These are phyloP conservation scores for Micromonas pusilla DNA, from an alignment of 139 green algal species.

Conservation along the genomic window DNA sequence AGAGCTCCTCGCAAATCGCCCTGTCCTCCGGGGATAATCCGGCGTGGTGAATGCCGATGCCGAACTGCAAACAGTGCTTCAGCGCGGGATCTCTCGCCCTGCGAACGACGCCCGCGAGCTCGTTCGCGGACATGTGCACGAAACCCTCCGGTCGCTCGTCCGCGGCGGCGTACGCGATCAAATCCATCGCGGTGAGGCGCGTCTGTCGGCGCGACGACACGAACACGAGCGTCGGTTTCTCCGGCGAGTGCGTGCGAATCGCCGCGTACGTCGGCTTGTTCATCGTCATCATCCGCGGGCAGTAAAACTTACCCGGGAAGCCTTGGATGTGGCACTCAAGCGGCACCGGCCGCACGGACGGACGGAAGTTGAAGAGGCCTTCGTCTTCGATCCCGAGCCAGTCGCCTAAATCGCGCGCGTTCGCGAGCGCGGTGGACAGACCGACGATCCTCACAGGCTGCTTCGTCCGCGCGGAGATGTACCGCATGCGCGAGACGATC, in stretches of 20 bases:
- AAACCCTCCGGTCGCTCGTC: constrained; percentile 76
- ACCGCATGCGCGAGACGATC: constrained; percentile 43
- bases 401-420: constrained; percentile 85
- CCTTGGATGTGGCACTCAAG: constrained; percentile 93
- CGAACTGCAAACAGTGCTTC: constrained; percentile 83
- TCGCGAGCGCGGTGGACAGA: constrained; percentile 89
- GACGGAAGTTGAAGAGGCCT: constrained; percentile 97
- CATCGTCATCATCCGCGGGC: constrained; percentile 93
- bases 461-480: constrained; percentile 58
- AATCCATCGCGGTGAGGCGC: constrained; percentile 87
- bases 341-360: constrained; percentile 83
- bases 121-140: constrained; percentile 61
- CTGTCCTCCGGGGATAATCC: constrained; percentile 78
- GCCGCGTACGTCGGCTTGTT: constrained; percentile 95
- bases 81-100: constrained; percentile 36
- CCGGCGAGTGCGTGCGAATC: constrained; percentile 83
- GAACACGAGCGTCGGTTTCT: constrained; percentile 90
- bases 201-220: constrained; percentile 86
- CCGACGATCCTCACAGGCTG: constrained; percentile 80
- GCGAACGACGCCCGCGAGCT: constrained; percentile 49
- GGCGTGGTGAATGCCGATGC: constrained; percentile 94
- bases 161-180: constrained; percentile 86
- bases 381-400: constrained; percentile 77
- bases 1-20: constrained; percentile 76
- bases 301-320: constrained; percentile 37